Evolutionary conservation across 2,329 filamentous ascomycete genomes (phyloP).

Genomic region (Cladophialophora bantiana): DNA sequence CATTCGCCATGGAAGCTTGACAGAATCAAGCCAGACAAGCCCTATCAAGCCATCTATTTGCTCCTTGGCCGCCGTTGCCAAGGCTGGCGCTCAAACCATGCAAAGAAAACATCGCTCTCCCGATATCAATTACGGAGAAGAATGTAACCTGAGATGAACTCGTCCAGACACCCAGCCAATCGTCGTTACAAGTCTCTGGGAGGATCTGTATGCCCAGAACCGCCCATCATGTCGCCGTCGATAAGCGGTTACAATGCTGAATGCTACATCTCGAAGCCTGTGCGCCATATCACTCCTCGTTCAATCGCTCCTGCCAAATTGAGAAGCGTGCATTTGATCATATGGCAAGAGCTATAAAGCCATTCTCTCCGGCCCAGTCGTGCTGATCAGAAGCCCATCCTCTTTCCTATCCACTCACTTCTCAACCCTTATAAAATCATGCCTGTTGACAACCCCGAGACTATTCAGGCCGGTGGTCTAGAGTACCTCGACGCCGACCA

Average conservation of each 20-base stretch:
- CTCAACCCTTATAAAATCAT: neutral
- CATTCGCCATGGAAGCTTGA: slow-evolving; percentile 12
- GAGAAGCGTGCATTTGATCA: neutral
- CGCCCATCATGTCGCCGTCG: slow-evolving; percentile 9
- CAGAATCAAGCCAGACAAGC: slow-evolving; percentile 13
- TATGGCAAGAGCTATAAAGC: slow-evolving; percentile 15
- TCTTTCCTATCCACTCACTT: neutral
- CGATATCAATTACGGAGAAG: neutral
- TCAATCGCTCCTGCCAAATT: slow-evolving; percentile 1
- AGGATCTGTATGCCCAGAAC: neutral
- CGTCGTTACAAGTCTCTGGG: neutral
- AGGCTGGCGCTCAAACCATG: slow-evolving; percentile 1
- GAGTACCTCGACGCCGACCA: slow-evolving; percentile 12
- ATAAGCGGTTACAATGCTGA: neutral
- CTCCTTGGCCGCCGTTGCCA: slow-evolving; percentile 10
- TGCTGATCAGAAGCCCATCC: neutral
- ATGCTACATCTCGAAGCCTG: neutral
- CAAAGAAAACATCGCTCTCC: neutral
- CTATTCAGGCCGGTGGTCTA: slow-evolving; percentile 17
- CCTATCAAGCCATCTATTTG: neutral
- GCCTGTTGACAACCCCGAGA: slow-evolving; percentile 24
- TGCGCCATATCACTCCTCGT: neutral
- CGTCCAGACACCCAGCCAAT: neutral
- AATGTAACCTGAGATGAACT: slow-evolving; percentile 18
- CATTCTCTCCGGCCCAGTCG: neutral